These are phyloP conservation scores for Chlorella sp. DNA, from an alignment of 139 green algal genomes.

Conservation along the genomic window DNA sequence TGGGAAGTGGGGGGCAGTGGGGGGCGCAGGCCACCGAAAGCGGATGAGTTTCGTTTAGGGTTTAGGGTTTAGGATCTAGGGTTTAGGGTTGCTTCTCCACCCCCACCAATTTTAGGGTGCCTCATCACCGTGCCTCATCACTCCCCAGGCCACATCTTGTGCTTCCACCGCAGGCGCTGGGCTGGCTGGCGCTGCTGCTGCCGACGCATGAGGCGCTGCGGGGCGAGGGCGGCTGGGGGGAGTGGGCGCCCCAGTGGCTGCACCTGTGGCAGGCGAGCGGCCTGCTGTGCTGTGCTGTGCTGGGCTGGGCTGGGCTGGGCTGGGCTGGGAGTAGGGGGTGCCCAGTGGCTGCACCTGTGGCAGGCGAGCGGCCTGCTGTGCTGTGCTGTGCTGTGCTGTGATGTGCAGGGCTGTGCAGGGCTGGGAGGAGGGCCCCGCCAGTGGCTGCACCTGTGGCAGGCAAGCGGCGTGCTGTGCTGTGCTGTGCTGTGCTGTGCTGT, in stretches of 20 bases:
- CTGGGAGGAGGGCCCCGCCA: slow-evolving; percentile 51
- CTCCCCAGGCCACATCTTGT: too few species aligned
- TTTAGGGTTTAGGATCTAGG: too few species aligned
- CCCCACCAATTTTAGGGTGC: too few species aligned
- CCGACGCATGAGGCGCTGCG: slow-evolving; percentile 61
- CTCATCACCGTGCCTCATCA: too few species aligned
- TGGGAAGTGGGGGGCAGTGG: too few species aligned
- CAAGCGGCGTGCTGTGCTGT: not conserved
- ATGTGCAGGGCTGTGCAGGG: not conserved
- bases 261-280: slow-evolving; percentile 22
- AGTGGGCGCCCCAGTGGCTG: slow-evolving; percentile 68
- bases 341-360: too few species aligned
- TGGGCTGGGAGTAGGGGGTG: too few species aligned
- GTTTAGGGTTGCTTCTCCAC: too few species aligned
- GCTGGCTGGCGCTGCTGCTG: slow-evolving; percentile 73
- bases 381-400: not conserved
- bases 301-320: not conserved
- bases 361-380: too few species aligned
- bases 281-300: not conserved
- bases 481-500: too few species aligned
- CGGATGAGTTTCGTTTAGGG: too few species aligned
- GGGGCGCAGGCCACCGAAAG: too few species aligned
- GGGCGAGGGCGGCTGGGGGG: slow-evolving; percentile 36
- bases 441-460: slow-evolving; percentile 60
- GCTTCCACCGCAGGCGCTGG: slow-evolving; percentile 59